Evolutionary conservation across 2,329 filamentous ascomycete species (phyloP).

Genomic region (Myriosclerotinia scirpicola): DNA sequence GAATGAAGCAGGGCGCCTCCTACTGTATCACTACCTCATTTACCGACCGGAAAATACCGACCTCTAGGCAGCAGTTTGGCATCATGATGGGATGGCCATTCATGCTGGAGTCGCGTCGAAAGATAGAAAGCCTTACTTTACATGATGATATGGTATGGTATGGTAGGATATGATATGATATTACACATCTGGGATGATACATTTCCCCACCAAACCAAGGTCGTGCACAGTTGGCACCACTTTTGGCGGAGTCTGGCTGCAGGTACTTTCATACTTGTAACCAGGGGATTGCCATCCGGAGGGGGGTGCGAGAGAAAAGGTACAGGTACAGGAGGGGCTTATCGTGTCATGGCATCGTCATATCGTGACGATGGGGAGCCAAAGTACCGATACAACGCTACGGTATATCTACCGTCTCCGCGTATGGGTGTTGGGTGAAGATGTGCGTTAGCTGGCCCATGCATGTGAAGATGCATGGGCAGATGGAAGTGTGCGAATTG

Average conservation of each 20-base stretch:
- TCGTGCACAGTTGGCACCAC: slow-evolving; percentile 12
- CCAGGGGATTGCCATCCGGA: background rate
- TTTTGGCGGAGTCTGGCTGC: slow-evolving; percentile 10
- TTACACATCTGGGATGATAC: background rate
- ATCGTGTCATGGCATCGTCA: background rate
- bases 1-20: background rate
- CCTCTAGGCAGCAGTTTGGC: background rate
- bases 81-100: background rate
- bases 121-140: slow-evolving; percentile 11
- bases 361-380: background rate
- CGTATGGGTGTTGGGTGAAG: background rate
- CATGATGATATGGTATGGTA: too few species aligned
- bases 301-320: too few species aligned
- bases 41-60: background rate
- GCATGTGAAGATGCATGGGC: too few species aligned
- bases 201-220: slow-evolving; percentile 6
- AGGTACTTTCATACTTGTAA: slow-evolving; percentile 7
- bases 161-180: background rate
- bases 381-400: background rate
- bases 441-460: background rate
- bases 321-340: background rate
- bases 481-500: background rate
- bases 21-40: slow-evolving; percentile 1
- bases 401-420: slow-evolving; percentile 7
- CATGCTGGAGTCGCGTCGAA: background rate